Conservation (phyloP, 805 yeast genomes). For the Wickerhamomyces sydowiorum region DNA sequence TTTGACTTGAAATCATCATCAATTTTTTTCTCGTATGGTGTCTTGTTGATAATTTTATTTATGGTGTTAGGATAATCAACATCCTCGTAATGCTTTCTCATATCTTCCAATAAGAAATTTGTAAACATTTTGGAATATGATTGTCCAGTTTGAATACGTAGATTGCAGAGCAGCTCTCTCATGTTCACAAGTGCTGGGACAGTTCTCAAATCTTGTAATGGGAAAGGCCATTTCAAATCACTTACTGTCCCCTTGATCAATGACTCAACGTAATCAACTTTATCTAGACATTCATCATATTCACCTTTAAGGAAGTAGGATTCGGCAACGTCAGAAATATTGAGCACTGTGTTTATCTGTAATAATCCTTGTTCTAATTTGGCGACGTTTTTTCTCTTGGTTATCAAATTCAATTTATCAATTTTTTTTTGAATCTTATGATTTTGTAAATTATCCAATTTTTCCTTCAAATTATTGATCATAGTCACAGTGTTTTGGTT, state of each 20-base stretch:
- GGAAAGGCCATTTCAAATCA: constrained; percentile 36
- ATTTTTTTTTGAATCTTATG: constrained; percentile 47
- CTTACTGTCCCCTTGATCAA: constrained; percentile 49
- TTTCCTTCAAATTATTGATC: constrained; percentile 38
- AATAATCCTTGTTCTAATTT: constrained; percentile 54
- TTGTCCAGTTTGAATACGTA: constrained; percentile 63
- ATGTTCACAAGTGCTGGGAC: constrained; percentile 30
- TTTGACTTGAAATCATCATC: constrained; percentile 33
- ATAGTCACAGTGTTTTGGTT: constrained; percentile 45
- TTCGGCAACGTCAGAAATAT: constrained; percentile 46
- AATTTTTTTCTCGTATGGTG: constrained; percentile 34
- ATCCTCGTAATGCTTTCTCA: constrained; percentile 49
- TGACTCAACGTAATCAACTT: constrained; percentile 50
- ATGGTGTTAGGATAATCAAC: constrained; percentile 45
- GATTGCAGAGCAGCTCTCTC: constrained; percentile 44
- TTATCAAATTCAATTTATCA: constrained; percentile 40
- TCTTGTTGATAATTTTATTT: constrained; percentile 31
- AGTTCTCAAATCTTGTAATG: constrained; percentile 24
- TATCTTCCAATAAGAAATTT: constrained; percentile 51
- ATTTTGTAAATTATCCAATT: constrained; percentile 40
- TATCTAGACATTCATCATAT: constrained; percentile 49
- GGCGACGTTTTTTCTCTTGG: constrained; percentile 53
- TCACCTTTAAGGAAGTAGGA: constrained; percentile 36
- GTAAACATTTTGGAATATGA: constrained; percentile 58
- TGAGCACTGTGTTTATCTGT: constrained; percentile 39